Evolutionary conservation across 2,329 filamentous ascomycete species (phyloP).

Genomic region (Penicillium janthinellum): DNA sequence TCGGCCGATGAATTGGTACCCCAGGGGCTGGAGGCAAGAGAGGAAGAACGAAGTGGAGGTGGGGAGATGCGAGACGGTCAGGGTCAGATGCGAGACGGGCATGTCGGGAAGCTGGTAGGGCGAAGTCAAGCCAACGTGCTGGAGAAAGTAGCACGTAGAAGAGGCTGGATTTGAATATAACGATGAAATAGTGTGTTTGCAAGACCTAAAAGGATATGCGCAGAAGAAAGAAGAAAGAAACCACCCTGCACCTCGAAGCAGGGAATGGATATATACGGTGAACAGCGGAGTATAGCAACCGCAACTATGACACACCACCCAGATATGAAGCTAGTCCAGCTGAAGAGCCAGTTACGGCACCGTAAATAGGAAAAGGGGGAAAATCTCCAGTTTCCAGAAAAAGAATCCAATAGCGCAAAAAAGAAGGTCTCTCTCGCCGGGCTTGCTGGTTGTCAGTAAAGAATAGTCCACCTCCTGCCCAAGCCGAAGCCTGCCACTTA

Average conservation of each 20-base stretch:
- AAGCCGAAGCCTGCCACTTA: constrained; percentile 10
- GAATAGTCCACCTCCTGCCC: constrained; percentile 19
- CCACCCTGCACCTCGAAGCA: constrained; percentile 4
- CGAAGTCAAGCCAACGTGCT: constrained; percentile 16
- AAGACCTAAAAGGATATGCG: constrained; percentile 3
- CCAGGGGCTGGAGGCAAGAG: constrained; percentile 74
- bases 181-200: background rate
- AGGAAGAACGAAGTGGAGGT: constrained; percentile 83
- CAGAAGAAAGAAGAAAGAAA: constrained; percentile 10
- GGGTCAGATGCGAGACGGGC: constrained; percentile 64
- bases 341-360: constrained; percentile 20
- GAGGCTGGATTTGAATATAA: background rate
- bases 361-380: background rate
- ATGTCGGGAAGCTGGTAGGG: constrained; percentile 42
- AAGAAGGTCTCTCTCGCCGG: background rate
- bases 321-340: constrained; percentile 10
- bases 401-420: constrained; percentile 1
- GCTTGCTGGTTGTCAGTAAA: background rate
- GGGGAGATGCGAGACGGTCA: constrained; percentile 75
- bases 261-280: constrained; percentile 26
- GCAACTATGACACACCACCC: constrained; percentile 24
- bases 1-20: constrained; percentile 69
- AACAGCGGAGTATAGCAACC: constrained; percentile 19
- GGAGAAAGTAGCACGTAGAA: constrained; percentile 3
- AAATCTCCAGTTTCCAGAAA: constrained; percentile 12